Conservation (phyloP, 352 stramenopile genomes). For the Pelagophyceae sp. region DNA sequence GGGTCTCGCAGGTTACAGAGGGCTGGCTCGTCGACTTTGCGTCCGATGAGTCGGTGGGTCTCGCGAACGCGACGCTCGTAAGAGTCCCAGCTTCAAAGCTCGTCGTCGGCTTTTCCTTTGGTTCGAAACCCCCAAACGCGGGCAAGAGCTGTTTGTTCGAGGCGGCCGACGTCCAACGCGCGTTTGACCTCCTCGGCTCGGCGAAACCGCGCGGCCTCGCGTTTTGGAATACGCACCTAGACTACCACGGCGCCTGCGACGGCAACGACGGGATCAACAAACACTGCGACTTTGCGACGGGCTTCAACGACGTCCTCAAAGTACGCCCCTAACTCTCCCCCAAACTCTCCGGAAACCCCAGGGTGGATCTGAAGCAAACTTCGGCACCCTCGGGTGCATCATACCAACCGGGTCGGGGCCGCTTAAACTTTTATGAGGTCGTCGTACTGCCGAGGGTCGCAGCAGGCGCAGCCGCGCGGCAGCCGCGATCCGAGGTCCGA, state of each 20-base stretch:
- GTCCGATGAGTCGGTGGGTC: not conserved
- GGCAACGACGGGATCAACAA: not conserved
- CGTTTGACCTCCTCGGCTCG: not conserved
- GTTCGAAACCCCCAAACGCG: not conserved
- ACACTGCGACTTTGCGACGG: not conserved
- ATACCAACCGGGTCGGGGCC: too few relatives aligned
- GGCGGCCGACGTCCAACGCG: not conserved
- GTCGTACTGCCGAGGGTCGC: not conserved
- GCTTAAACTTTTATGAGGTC: too few relatives aligned
- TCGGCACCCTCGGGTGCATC: too few relatives aligned
- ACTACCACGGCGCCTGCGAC: not conserved
- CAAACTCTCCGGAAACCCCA: too few relatives aligned
- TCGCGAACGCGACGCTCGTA: not conserved
- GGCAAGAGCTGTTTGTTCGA: too few relatives aligned
- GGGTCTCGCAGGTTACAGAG: slow-evolving; percentile 21
- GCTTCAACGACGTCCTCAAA: not conserved
- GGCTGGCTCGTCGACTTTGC: slow-evolving; percentile 25
- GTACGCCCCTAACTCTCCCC: not conserved
- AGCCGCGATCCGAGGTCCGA: not conserved
- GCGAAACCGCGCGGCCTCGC: not conserved
- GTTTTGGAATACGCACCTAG: slow-evolving; percentile 11
- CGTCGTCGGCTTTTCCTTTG: not conserved
- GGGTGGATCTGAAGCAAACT: too few relatives aligned
- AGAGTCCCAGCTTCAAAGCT: not conserved
- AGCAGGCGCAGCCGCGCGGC: not conserved